Percentiles rank a stretch among this genome's conserved stretches.
Conservation (phyloP, 805 yeast genomes). For the Zygoascus flipseniorum region DNA sequence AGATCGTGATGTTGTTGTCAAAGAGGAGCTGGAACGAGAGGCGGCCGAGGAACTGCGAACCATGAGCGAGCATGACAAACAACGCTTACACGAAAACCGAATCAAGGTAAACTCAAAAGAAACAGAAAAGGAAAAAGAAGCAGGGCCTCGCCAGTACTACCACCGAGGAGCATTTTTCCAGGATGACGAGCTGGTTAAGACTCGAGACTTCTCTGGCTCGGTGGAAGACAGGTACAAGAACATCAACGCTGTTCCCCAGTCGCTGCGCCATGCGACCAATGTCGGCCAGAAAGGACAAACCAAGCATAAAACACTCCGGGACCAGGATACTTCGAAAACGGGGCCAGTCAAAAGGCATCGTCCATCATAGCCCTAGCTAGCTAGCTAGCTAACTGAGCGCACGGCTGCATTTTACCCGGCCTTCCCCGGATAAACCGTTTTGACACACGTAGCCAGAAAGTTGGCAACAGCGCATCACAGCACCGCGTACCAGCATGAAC, state of each 20-base stretch:
- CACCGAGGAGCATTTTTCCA: slow-evolving; percentile 31
- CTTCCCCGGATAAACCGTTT: not conserved
- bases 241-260: not conserved
- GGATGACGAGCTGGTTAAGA: slow-evolving; percentile 25
- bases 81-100: slow-evolving; percentile 12
- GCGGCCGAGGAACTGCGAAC: slow-evolving; percentile 26
- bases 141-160: slow-evolving; percentile 13
- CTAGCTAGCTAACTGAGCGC: not conserved
- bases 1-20: slow-evolving; percentile 29
- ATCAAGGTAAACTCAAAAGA: slow-evolving; percentile 1
- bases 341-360: not conserved
- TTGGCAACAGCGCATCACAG: not conserved
- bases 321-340: slow-evolving; percentile 24
- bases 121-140: slow-evolving; percentile 1
- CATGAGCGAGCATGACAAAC: slow-evolving; percentile 22
- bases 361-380: not conserved
- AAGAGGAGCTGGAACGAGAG: slow-evolving; percentile 29
- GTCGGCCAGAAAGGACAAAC: slow-evolving; percentile 26
- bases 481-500: slow-evolving; percentile 1
- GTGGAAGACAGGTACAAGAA: slow-evolving; percentile 18
- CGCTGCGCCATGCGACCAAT: not conserved
- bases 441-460: not conserved
- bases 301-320: slow-evolving; percentile 21
- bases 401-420: not conserved
- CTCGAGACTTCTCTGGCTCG: slow-evolving; percentile 24